These are phyloP conservation scores for Smittium culicis DNA, from an alignment of 371 early-diverging fungal species.

Conservation along the genomic window DNA sequence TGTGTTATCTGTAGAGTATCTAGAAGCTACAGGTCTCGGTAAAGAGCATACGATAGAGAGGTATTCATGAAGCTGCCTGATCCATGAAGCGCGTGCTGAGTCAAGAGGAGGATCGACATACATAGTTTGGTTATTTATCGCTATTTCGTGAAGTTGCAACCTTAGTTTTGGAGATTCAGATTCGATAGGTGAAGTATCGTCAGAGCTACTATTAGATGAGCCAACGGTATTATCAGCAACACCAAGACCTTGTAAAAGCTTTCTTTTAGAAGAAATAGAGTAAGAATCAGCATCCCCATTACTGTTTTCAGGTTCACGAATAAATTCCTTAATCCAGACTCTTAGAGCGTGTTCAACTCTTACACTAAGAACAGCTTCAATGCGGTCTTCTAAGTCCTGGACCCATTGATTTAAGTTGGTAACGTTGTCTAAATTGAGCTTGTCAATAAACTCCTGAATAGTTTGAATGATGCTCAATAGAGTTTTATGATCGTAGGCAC, in stretches of 20 bases:
- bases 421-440: slow-evolving; percentile 81
- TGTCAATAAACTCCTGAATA: slow-evolving; percentile 82
- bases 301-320: slow-evolving; percentile 18
- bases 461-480: slow-evolving; percentile 56
- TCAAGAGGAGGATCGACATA: slow-evolving; percentile 91
- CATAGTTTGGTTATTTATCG: slow-evolving; percentile 88
- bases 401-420: slow-evolving; percentile 89
- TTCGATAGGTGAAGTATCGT: background rate
- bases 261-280: slow-evolving; percentile 32
- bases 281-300: slow-evolving; percentile 41
- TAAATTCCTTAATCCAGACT: slow-evolving; percentile 57
- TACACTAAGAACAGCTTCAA: slow-evolving; percentile 61
- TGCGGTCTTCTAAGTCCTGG: slow-evolving; percentile 56
- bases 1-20: slow-evolving; percentile 76
- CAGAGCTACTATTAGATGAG: slow-evolving; percentile 27
- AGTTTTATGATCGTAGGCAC: slow-evolving; percentile 52
- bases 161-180: slow-evolving; percentile 39
- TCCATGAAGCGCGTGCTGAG: slow-evolving; percentile 79
- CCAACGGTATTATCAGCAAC: slow-evolving; percentile 18
- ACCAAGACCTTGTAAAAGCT: slow-evolving; percentile 37
- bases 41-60: slow-evolving; percentile 62
- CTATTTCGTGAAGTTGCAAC: slow-evolving; percentile 61
- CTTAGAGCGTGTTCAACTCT: slow-evolving; percentile 70
- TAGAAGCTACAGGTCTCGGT: slow-evolving; percentile 71
- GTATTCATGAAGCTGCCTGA: slow-evolving; percentile 83